Evolutionary conservation across 2,329 filamentous ascomycete genomes (phyloP), one percentile per base, ranked within the genome.

Genomic region (Neophaeococcomyces aloes): DNA sequence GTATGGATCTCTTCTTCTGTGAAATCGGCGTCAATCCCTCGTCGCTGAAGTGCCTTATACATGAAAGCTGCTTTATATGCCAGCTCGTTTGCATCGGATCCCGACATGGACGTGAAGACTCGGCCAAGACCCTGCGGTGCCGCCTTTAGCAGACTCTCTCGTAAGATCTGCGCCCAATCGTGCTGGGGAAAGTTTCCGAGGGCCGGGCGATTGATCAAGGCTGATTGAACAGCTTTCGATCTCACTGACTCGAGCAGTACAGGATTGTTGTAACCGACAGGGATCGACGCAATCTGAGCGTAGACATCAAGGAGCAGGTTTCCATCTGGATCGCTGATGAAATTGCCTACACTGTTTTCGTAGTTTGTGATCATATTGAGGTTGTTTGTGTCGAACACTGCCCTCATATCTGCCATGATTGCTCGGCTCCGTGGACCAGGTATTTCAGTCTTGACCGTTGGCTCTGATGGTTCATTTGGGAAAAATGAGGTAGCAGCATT

Each of bases 11-110:
- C 88, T 57, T 84, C 78, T 41, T 78, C 66, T 27, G 82, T 84
- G 69, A 94, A 94, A 46, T 89, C 84, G 44, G 81, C 83, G 29
- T 81, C 64, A 35, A 77, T 86, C 53, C 86, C 86, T 49, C 88
- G 84, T 66, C 91, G 78, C 51, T 79, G 74, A 64, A 86, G 83
- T 38, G 84, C 79, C 59, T 82, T 81, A 75, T 82, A 93, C 81
- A 94, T 94, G 69, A 94, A 94, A 39, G 88, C 87, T 7, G 87
- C 87, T 70, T 94, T 94, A 76, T 86, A 94, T 32, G 88, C 88
- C 27, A 85, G 83, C 69, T 94, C 88, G 68, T 94, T 94, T 65
- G 87, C 87, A 59, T 94, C 87, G 15, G 86, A 93, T 49, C 87
- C 87, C 42, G 86, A 78, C 71, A 86, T 83, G 53, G 82, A 86